Percentiles rank a stretch among this genome's conserved stretches.
Conservation (phyloP, 208 protist genomes). For the Leishmania amazonensis region DNA sequence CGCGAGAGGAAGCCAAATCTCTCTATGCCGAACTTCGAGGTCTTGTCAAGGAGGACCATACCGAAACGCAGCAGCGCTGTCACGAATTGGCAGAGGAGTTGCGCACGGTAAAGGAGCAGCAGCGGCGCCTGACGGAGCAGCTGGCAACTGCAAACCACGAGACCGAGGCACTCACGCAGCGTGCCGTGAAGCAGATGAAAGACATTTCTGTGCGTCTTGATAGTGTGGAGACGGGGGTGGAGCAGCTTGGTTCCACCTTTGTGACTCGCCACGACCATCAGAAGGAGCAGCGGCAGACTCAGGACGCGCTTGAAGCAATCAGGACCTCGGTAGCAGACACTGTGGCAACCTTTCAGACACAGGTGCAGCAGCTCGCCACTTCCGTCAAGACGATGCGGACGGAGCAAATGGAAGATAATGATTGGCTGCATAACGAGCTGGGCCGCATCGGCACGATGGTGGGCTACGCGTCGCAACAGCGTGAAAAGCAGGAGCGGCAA, state of each 20-base stretch:
- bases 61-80: constrained; percentile 4
- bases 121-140: constrained; percentile 21
- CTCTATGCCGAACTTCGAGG: constrained; percentile 18
- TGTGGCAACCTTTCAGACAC: background rate
- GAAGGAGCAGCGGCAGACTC: constrained; percentile 12
- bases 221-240: constrained; percentile 11
- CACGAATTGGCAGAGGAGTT: constrained; percentile 19
- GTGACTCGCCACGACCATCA: constrained; percentile 10
- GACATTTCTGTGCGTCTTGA: constrained; percentile 13
- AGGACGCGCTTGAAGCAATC: constrained; percentile 5
- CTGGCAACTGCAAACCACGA: background rate
- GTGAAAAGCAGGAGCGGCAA: constrained; percentile 27
- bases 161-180: background rate
- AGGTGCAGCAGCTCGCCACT: constrained; percentile 9
- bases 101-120: constrained; percentile 18
- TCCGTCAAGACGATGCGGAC: constrained; percentile 6
- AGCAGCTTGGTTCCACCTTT: constrained; percentile 5
- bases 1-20: constrained; percentile 21
- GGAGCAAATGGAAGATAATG: constrained; percentile 31
- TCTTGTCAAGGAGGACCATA: constrained; percentile 3
- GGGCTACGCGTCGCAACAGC: constrained; percentile 23
- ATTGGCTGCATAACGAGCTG: constrained; percentile 33
- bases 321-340: constrained; percentile 2
- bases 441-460: constrained; percentile 15
- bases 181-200: constrained; percentile 14